Evolutionary conservation across 2,329 filamentous ascomycete species (phyloP).

Genomic region (Colletotrichum sojae): DNA sequence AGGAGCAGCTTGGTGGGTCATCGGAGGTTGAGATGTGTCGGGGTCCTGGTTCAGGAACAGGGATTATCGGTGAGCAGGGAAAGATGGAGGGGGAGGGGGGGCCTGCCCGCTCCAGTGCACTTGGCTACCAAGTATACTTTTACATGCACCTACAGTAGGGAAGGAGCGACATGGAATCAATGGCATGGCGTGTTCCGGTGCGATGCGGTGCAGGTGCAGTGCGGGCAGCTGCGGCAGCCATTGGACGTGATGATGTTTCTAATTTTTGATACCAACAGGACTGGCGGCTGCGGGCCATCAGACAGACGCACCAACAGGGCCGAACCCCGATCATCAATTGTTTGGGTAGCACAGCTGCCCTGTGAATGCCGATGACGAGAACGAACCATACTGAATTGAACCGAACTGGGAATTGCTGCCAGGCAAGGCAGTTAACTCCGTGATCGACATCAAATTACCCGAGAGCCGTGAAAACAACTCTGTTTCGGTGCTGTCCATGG

Average conservation of each 20-base stretch:
- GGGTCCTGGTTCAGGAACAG: slow-evolving; percentile 17
- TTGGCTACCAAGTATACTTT: slow-evolving; percentile 7
- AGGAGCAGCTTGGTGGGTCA: slow-evolving; percentile 13
- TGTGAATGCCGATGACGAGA: slow-evolving; percentile 25
- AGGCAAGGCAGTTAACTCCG: not conserved
- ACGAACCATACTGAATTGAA: slow-evolving; percentile 10
- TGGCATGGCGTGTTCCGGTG: not conserved
- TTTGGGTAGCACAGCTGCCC: not conserved
- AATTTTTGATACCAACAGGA: slow-evolving; percentile 13
- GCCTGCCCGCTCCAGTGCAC: not conserved
- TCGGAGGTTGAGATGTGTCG: slow-evolving; percentile 36
- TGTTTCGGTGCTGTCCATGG: slow-evolving; percentile 16
- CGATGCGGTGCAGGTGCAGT: slow-evolving; percentile 11
- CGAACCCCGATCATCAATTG: not conserved
- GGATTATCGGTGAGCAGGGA: not conserved
- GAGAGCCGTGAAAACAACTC: not conserved
- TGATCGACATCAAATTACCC: slow-evolving; percentile 14
- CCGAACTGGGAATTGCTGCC: not conserved
- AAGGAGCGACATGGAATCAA: not conserved
- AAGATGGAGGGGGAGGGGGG: not conserved
- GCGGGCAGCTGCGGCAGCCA: slow-evolving; percentile 17
- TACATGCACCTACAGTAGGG: not conserved
- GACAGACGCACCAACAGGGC: too few species aligned
- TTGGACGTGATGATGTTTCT: slow-evolving; percentile 31
- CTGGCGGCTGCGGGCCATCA: not conserved